A percentile compares a stretch with the other conserved stretches of the same genome.
phyloP scores from a whole-genome alignment of 441 rosid genomes.

The Pelargonium cotyledonis region DNA sequence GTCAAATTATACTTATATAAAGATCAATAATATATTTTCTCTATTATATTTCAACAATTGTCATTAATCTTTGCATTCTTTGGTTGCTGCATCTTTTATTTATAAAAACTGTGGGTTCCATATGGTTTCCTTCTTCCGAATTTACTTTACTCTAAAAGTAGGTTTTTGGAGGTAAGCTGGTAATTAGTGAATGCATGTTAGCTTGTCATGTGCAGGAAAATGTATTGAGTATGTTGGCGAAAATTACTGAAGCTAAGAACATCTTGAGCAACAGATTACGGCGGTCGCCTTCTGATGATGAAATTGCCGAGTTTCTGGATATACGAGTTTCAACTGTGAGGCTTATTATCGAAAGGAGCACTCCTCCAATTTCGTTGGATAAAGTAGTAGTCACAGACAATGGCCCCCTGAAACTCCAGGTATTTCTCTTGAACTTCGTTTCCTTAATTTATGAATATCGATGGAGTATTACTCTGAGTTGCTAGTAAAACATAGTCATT shows the following conservation, averaged over 20 bases:
- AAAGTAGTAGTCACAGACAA: conserved; percentile 21
- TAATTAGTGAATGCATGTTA: conserved; percentile 46
- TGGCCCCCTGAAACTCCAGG: conserved; percentile 47
- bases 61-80: too few relatives aligned
- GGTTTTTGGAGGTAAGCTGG: conserved; percentile 29
- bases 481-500: too few relatives aligned
- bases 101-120: too few relatives aligned
- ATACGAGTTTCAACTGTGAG: conserved; percentile 40
- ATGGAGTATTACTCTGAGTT: not conserved
- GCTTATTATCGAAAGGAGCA: conserved; percentile 29
- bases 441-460: not conserved
- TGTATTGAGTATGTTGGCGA: conserved; percentile 32
- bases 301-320: conserved; percentile 43
- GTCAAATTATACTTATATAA: too few relatives aligned
- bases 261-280: conserved; percentile 27
- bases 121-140: not conserved
- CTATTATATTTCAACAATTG: too few relatives aligned
- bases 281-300: conserved; percentile 33
- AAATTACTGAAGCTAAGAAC: conserved; percentile 42
- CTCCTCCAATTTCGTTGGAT: conserved; percentile 42
- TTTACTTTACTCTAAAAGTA: not conserved
- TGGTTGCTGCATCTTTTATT: too few relatives aligned
- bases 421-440: conserved; percentile 11
- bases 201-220: conserved; percentile 47
- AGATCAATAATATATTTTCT: too few relatives aligned